Conservation (phyloP, 768 basidiomycete species). For the Pleurotus citrinopileatus region DNA sequence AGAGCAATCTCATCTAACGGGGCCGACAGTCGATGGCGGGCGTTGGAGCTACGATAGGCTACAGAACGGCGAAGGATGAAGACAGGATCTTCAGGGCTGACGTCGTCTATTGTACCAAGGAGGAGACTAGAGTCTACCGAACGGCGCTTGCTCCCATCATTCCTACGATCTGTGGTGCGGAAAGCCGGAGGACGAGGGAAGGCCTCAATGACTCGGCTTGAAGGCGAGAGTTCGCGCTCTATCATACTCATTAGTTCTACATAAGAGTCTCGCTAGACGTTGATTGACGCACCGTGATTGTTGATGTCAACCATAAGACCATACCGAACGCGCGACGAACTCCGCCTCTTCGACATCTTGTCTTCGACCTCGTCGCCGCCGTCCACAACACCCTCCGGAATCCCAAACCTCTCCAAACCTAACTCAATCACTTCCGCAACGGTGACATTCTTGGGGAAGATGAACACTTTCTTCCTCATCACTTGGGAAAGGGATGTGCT, state of each 20-base stretch:
- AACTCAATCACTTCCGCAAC: constrained; percentile 96
- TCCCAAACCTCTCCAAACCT: constrained; percentile 90
- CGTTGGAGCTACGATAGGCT: constrained; percentile 67
- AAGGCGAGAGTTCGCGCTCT: constrained; percentile 81
- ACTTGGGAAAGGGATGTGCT: constrained; percentile 56
- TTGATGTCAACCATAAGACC: constrained; percentile 61
- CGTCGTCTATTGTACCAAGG: constrained; percentile 69
- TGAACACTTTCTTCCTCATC: constrained; percentile 77
- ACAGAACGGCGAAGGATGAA: constrained; percentile 87
- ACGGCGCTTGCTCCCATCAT: constrained; percentile 69
- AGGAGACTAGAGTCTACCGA: constrained; percentile 80
- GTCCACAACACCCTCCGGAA: constrained; percentile 95
- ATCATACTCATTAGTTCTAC: constrained; percentile 13
- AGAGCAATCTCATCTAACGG: constrained; percentile 85
- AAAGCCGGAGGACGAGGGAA: constrained; percentile 73
- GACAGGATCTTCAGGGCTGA: constrained; percentile 79
- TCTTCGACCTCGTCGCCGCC: constrained; percentile 98
- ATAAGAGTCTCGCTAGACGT: constrained; percentile 1
- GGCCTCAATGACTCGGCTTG: constrained; percentile 83
- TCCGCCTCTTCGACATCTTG: constrained; percentile 78
- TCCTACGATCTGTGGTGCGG: constrained; percentile 58
- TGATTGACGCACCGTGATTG: constrained; percentile 49
- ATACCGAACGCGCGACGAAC: constrained; percentile 78
- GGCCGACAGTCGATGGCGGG: constrained; percentile 68
- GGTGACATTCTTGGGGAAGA: constrained; percentile 91